Conservation (phyloP, 768 basidiomycete species). For the Floccularia luteovirens region DNA sequence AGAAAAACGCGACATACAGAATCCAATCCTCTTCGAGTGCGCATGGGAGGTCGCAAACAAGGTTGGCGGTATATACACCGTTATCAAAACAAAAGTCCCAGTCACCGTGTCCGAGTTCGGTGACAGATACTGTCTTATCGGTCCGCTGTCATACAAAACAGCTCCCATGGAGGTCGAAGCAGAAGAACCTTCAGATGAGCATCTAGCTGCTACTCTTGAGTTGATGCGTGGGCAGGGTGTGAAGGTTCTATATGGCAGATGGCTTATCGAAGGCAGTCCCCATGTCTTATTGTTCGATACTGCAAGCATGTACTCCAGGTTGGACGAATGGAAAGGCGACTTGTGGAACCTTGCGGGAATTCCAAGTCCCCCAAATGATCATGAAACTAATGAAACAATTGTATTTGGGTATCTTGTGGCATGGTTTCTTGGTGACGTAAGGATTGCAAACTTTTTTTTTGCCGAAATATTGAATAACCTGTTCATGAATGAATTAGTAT, state of each 20-base stretch:
- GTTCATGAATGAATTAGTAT: conserved; percentile 39
- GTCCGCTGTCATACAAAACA: conserved; percentile 96
- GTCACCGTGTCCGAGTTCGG: conserved; percentile 96
- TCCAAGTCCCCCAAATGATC: conserved; percentile 92
- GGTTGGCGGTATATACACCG: conserved; percentile 98
- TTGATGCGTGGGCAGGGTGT: conserved; percentile 85
- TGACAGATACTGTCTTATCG: conserved; percentile 92
- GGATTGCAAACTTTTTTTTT: conserved; percentile 17
- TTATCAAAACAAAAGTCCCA: conserved; percentile 99
- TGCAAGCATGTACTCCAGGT: conserved; percentile 72
- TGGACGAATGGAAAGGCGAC: conserved; percentile 99
- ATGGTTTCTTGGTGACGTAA: conserved; percentile 98
- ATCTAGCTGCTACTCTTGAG: conserved; percentile 69
- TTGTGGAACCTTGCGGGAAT: conserved; percentile 98
- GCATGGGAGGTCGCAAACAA: conserved; percentile 99
- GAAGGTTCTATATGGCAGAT: conserved; percentile 91
- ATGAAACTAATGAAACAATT: conserved; percentile 98
- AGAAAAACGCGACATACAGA: conserved; percentile 63
- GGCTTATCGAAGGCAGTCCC: conserved; percentile 97
- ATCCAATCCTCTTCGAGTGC: conserved; percentile 85
- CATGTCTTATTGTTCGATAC: conserved; percentile 95
- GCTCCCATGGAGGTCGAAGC: conserved; percentile 99
- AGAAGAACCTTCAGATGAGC: conserved; percentile 79
- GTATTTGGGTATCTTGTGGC: conserved; percentile 97
- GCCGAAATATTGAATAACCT: conserved; percentile 1